Percentiles rank a stretch among this genome's conserved stretches.
Conservation (phyloP, 2,329 filamentous ascomycete genomes). For the Pseudogymnoascus sp. region DNA sequence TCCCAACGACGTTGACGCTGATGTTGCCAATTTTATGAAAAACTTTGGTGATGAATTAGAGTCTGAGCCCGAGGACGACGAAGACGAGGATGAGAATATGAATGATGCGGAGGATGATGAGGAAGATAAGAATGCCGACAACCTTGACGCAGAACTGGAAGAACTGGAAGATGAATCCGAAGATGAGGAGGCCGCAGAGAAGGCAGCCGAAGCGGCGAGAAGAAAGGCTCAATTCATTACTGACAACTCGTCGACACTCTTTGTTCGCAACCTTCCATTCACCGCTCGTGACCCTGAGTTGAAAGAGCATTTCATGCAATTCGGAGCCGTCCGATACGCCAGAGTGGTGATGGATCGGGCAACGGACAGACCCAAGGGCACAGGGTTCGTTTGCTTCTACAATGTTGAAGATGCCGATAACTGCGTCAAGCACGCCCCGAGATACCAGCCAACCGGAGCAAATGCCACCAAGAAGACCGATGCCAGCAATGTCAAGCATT, state of each 20-base stretch:
- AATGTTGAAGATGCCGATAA: constrained; percentile 62
- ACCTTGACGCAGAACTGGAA: constrained; percentile 30
- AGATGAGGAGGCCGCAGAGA: constrained; percentile 35
- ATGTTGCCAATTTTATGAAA: constrained; percentile 25
- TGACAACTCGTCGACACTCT: constrained; percentile 70
- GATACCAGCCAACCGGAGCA: constrained; percentile 35
- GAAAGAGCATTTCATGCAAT: constrained; percentile 76
- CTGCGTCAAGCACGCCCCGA: constrained; percentile 70
- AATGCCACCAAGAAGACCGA: constrained; percentile 25
- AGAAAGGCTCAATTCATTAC: constrained; percentile 33
- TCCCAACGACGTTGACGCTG: constrained; percentile 30
- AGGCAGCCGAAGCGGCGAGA: constrained; percentile 29
- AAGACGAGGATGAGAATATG: constrained; percentile 32
- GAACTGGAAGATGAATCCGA: constrained; percentile 29
- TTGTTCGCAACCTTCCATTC: constrained; percentile 91
- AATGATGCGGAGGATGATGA: constrained; percentile 49
- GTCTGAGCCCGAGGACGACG: constrained; percentile 30
- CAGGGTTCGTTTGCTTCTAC: constrained; percentile 91
- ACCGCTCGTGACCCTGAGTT: constrained; percentile 74
- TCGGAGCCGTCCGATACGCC: constrained; percentile 83
- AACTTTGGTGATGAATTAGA: constrained; percentile 27
- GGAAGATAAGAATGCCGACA: constrained; percentile 40
- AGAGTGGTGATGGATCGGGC: constrained; percentile 80
- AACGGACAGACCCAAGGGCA: constrained; percentile 81
- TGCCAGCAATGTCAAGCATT: constrained; percentile 54